Base-by-base conservation (phyloP, 1,284 basidiomycete species). In the Fomitopsis palustris region DNA sequence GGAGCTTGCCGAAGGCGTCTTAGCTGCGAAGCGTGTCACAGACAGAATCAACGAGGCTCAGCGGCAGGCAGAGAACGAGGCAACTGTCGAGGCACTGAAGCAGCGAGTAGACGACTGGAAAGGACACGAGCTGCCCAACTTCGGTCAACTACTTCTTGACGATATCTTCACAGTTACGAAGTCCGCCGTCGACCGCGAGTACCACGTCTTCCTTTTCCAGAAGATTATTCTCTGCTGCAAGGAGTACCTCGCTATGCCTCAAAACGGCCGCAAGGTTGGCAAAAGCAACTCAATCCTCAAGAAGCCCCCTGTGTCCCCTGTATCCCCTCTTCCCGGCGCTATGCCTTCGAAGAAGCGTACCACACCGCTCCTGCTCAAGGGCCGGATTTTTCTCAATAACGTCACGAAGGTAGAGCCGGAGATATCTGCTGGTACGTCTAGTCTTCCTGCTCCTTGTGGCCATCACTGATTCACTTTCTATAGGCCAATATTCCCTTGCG, bases 211-310 rank as follows among this genome's bases (percentile, higher is more conserved):
- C 81, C 81, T 99, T 37, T 99, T 99, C 67, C 95, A 99, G 77
- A 95, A 95, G 78, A 99, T 99, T 75, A 93, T 99, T 67, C 83
- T 99, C 16, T 99, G 97, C 76, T 99, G 97, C 81, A 99, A 99
- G 75, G 97, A 89, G 75, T 85, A 84, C 6, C 71, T 79, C 17
- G 77, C 77, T 19, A 75, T 76, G 4, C 79, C 79, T 7, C 74
- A 76, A 49, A 85, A 81, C 62, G 81, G 77, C 49, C 83, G 82
- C 71, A 87, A 87, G 70, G 77, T 78, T 37, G 77, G 80, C 63
- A 93, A 92, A 78, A 92, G 81, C 67, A 87, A 87, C 62, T 90
- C 89, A 1, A 81, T 93, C 41, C 71, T 92, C 59, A 92, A 90
- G 78, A 94, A 92, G 72, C 87, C 88, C 62, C 69, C 70, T 17